Evolutionary conservation across 78 protist species (phyloP), one percentile per base, ranked within the genome.

Genomic region (Trichosphaerium sp.): DNA sequence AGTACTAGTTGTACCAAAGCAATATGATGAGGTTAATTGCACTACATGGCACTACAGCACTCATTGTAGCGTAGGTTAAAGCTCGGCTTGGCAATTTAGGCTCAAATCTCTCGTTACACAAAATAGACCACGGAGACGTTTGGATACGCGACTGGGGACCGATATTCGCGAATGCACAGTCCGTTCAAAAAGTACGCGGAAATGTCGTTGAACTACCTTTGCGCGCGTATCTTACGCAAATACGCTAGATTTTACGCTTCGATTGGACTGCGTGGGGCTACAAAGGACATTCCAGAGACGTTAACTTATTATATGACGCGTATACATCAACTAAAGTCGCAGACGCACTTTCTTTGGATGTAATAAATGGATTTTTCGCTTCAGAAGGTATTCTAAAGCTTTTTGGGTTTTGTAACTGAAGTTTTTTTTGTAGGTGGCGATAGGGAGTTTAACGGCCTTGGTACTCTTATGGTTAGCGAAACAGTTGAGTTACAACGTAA

Each of bases 401-500:
- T 47, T 47, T 47, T 47, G 18, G 18, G 21, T n/a, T 47, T 47
- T 21, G 28, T 44, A 18, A 44, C 18, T 18, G 29, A 6, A 6
- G 10, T 12, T 10, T 12, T 54, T 6, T 54, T 44, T 12, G 71
- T 58, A 57, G 71, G 71, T 34, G 71, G 71, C 26, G 65, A 66
- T 35, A 6, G 71, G 6, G 65, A 57, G 31, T 66, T 58, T 47
- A 66, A 66, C 10, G 71, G 71, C 26, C 26, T 32, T 31, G 71
- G 71, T 6, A 66, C 71, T 6, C 71, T 66, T 28, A 66, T 66
- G 37, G 57, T 57, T 29, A 58, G 37, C 6, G 57, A 58, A 57
- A 21, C 51, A 6, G 57, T 43, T 6, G 71, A 66, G 31, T 57
- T 66, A 6, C 71, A 66, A 40, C 6, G 71, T 10, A 66, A 66